A percentile compares a stretch with the other conserved stretches of the same genome.
phyloP scores from a whole-genome alignment of 192 early-diverging fungal genomes.

The Obelidium mucronatum region DNA sequence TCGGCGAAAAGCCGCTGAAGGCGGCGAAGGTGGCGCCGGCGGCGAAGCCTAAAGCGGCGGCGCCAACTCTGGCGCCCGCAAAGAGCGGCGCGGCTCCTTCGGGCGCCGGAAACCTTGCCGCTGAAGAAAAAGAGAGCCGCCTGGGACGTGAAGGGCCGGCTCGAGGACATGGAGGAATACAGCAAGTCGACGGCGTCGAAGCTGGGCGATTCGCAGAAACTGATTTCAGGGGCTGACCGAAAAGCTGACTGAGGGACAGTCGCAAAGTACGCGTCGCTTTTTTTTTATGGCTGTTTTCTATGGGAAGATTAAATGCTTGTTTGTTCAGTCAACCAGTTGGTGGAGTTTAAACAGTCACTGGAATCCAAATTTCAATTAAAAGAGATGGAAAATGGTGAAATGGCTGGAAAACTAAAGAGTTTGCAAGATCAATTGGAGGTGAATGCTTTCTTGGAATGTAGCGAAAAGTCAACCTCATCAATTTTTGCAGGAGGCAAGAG shows the following conservation, averaged over 20 bases:
- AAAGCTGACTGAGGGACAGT: constrained; percentile 45
- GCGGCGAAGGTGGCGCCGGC: not conserved
- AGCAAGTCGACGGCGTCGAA: constrained; percentile 48
- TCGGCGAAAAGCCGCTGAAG: not conserved
- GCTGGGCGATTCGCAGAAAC: constrained; percentile 38
- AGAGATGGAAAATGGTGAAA: constrained; percentile 65
- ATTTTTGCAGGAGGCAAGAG: constrained; percentile 39
- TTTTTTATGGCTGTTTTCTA: constrained; percentile 21
- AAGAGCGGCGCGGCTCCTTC: not conserved
- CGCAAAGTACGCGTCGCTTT: constrained; percentile 25
- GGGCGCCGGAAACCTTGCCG: not conserved
- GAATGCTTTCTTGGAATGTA: constrained; percentile 34
- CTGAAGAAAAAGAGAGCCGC: constrained; percentile 72
- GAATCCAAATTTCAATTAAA: constrained; percentile 66
- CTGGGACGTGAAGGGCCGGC: constrained; percentile 80
- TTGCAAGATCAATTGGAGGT: constrained; percentile 43
- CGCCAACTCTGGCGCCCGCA: not conserved
- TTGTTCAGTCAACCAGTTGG: constrained; percentile 56
- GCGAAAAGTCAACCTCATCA: not conserved
- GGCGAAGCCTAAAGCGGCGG: not conserved
- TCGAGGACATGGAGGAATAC: constrained; percentile 80
- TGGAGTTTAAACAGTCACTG: constrained; percentile 57
- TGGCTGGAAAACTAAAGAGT: constrained; percentile 46
- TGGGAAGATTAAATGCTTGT: constrained; percentile 37
- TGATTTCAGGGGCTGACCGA: constrained; percentile 41